Base-by-base conservation (phyloP, 305 asterid species). In the Fraxinus velutina region DNA sequence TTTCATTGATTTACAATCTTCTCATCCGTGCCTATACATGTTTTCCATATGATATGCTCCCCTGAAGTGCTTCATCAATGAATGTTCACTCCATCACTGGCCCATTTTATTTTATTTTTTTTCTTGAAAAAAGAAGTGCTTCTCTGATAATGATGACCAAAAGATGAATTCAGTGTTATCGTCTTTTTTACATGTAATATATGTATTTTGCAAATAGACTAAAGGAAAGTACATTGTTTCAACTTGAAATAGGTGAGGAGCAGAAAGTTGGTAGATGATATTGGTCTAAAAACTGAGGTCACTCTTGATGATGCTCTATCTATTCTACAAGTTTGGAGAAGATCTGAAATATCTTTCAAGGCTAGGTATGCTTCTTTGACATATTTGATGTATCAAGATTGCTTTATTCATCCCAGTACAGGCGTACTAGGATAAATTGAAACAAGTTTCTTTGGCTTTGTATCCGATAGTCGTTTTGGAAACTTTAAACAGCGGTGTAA, bases 231-330 rank as follows among this genome's bases (percentile, higher is more conserved):
- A 57, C 68, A 70, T 19, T 77, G 27, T 80, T 85, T 83, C 84
- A 72, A 76, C 76, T 81, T 85, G 84, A 77, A 84, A 81, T 92
- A 96, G 99, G 97, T 96, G 84, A 90, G 81, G 87, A 93, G 90
- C 86, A 89, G 90, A 86, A 94, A 90, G 88, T 86, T 96, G 89
- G 82, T 91, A 68, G 89, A 88, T 50, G 92, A 86, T 82, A 83
- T 94, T 82, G 94, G 97, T 76, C 86, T 96, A 60, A 96, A 91
- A 89, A 89, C 92, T 79, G 87, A 88, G 83, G 93, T 91, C 76
- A 88, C 92, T 66, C 86, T 90, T 72, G 93, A 89, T 83, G 98
- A 93, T 85, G 89, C 92, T 85, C 81, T 92, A 72, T 79, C 87
- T 29, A 87, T 93, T 84, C 92, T 94, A 79, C 82, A 83, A 81